Base-by-base conservation (phyloP, 768 basidiomycete species). In the Fistulinella prunicolor region DNA sequence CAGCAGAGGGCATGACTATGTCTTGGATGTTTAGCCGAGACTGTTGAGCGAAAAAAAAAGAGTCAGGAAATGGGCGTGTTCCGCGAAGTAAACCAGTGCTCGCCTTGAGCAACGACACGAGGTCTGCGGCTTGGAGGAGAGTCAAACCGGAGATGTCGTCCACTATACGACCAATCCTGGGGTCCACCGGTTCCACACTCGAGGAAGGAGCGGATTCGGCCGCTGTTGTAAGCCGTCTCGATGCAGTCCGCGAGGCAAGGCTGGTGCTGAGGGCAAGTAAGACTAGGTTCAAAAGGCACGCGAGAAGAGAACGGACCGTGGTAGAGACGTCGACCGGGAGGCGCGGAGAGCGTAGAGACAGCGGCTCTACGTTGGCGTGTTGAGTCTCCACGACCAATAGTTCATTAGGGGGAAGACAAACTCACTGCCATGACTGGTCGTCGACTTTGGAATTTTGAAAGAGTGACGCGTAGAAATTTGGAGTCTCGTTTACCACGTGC, bases 21-120 rank as follows among this genome's bases (percentile, higher is more conserved):
- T 98, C 95, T 72, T 94, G 90, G 54, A 99, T 99, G 66, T 97
- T 98, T 50, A 99, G 69, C 51, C 89, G 85, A 42, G 90, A 77
- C 95, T 97, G 48, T 44, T 9, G 14, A 12, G 13, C 26, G 9
- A 14, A 19, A 16, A 36, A 21, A 26, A 22, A 10, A 6, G 35
- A 16, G 42, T 50, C 19, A 45, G 47, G 37, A 23, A 29, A 29
- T n/a, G 30, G 12, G 14, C 6, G 28, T 2, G 23, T 35, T 29
- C 14, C 6, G 14, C 13, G 6, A 36, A 38, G 14, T 9, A 30
- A 32, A 29, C 9, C 9, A 7, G 24, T 23, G 51, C 73, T 61
- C 57, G 89, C 95, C 81, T 99, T 99, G 61, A 99, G 78, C 26
- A 86, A 75, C 1, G 89, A 73, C 38, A 98, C 94, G 47, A 99